Base-by-base conservation (phyloP, 257 asterid species). In the Ilex asprella region DNA sequence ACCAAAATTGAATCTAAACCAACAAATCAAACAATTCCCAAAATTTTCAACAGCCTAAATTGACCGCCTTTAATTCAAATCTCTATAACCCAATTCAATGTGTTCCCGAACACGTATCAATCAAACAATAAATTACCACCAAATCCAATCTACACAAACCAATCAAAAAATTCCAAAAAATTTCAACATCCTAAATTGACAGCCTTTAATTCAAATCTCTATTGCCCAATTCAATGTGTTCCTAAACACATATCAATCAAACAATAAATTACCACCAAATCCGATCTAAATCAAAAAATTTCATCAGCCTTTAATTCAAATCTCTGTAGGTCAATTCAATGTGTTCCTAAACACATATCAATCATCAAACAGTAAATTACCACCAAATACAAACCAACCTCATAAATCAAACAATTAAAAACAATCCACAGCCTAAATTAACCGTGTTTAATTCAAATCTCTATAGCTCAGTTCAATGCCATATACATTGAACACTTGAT, bases 181-280 rank as follows among this genome's bases (percentile, higher is more conserved):
- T 61, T 65, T 54, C 53, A 65, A 10, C 44, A 51, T 59, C 16
- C 55, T 31, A 35, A 35, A 35, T 35, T 4, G 8, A 35, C 11
- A 14, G 57, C 56, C 49, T 58, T 12, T 10, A 31, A 59, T 66
- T 30, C 56, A 15, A 10, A 12, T 0, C 1, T 50, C 9, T 69
- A 39, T 30, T 11, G 27, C 27, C 27, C 27, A 21, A 21, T 21
- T n/a, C n/a, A n/a, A n/a, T n/a, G n/a, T n/a, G n/a, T n/a, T 55
- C 64, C 79, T 59, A 61, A 67, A 51, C 59, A 9, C 58, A 47
- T 51, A 46, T 56, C 50, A 44, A 55, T 60, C 50, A 51, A 51
- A 54, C 39, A 6, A 35, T 16, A 14, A 55, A 61, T 10, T 41
- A 53, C 31, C 49, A 56, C 58, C 64, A 70, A 12, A 31, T 2